Evolutionary conservation across 106 monocot genomes (phyloP).

Genomic region (Agapanthus africanus): DNA sequence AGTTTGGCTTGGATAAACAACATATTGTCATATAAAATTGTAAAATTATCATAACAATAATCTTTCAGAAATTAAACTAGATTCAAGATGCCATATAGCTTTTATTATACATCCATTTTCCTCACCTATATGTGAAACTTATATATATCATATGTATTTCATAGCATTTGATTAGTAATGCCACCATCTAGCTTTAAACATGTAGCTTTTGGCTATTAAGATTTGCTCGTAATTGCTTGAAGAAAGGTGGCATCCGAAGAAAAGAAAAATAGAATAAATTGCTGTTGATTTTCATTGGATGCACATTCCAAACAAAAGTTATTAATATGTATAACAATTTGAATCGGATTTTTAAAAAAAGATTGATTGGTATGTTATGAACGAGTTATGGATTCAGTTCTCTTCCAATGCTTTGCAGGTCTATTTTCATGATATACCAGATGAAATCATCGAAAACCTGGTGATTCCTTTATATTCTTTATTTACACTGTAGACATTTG

Average conservation of each 20-base stretch:
- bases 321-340: not conserved
- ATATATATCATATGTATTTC: not conserved
- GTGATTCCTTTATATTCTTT: slow-evolving; percentile 24
- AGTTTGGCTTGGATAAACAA: too few species aligned
- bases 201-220: too few species aligned
- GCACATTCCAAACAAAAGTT: not conserved
- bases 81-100: not conserved
- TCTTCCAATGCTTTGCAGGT: slow-evolving; percentile 39
- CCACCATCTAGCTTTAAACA: not conserved
- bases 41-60: too few species aligned
- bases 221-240: too few species aligned
- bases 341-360: slow-evolving; percentile 3
- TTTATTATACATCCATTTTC: not conserved
- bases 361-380: not conserved
- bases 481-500: not conserved
- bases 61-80: too few species aligned
- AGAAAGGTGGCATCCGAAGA: too few species aligned
- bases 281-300: too few species aligned
- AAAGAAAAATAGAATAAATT: too few species aligned
- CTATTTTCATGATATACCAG: slow-evolving; percentile 87
- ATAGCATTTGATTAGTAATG: too few species aligned
- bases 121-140: not conserved
- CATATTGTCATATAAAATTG: too few species aligned
- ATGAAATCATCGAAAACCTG: slow-evolving; percentile 65
- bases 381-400: not conserved